These are phyloP conservation scores for Dendrobium officinale DNA, from an alignment of 106 monocot genomes.

Conservation along the genomic window DNA sequence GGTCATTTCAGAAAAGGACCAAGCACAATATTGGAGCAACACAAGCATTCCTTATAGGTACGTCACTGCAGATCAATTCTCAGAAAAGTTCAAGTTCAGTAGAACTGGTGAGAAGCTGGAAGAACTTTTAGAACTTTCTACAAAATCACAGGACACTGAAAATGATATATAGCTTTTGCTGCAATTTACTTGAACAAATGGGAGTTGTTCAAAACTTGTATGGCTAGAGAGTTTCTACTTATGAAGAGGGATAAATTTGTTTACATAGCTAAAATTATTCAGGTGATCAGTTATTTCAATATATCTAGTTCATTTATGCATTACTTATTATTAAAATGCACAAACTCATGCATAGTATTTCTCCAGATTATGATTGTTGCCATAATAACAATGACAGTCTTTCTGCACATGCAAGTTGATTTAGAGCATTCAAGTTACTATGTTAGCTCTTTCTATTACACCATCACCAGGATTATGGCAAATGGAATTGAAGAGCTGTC, in stretches of 20 bases:
- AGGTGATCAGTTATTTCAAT: background rate
- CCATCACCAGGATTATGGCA: constrained; percentile 11
- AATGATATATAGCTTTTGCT: background rate
- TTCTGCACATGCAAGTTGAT: constrained; percentile 14
- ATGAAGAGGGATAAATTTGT: constrained; percentile 11
- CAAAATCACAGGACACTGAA: background rate
- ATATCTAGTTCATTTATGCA: background rate
- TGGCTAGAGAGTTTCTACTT: constrained; percentile 14
- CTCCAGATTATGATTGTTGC: constrained; percentile 10
- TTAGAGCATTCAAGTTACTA: constrained; percentile 12
- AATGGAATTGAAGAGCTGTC: constrained; percentile 25
- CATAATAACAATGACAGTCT: constrained; percentile 21
- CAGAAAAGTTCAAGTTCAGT: constrained; percentile 2
- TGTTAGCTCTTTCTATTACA: constrained; percentile 9
- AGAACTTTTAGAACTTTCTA: background rate
- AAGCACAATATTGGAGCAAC: constrained; percentile 17
- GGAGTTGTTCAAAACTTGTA: constrained; percentile 15
- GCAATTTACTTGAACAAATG: constrained; percentile 7
- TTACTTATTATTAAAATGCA: background rate
- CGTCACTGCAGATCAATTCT: background rate
- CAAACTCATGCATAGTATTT: background rate
- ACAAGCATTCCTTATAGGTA: constrained; percentile 3
- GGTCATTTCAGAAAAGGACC: constrained; percentile 18
- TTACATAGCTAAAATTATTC: background rate
- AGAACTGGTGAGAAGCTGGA: constrained; percentile 6